phyloP scores from a whole-genome alignment of 2,329 filamentous ascomycete species.

The Mycocentrospora acerina region DNA sequence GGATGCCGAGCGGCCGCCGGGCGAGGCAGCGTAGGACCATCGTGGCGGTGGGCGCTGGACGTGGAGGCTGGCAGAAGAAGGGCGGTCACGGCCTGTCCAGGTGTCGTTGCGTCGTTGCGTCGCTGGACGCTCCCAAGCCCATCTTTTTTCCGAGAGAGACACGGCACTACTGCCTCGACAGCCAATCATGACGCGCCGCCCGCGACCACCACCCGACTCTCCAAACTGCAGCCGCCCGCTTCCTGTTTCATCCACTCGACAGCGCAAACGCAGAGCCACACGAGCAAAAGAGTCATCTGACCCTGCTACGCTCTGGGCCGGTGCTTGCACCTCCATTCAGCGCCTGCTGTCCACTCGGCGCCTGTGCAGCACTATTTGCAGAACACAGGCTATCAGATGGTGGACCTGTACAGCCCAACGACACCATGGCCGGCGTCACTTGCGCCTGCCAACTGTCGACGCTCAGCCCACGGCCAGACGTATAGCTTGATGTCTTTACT shows the following conservation, averaged over 20 bases:
- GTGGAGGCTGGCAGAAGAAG: conserved; percentile 9
- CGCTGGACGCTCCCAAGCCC: too few species aligned
- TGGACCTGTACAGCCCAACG: conserved; percentile 3
- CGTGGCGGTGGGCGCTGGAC: conserved; percentile 9
- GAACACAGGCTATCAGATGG: conserved; percentile 20
- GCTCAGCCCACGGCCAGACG: conserved; percentile 9
- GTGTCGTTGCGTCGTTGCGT: conserved; percentile 16
- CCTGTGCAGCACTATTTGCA: conserved; percentile 33
- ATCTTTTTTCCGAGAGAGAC: conserved; percentile 22
- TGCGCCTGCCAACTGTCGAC: conserved; percentile 8
- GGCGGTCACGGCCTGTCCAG: conserved; percentile 9
- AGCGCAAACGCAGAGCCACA: conserved; percentile 33
- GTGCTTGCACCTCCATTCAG: conserved; percentile 16
- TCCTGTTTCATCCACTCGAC: conserved; percentile 32
- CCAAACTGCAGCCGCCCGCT: conserved; percentile 34
- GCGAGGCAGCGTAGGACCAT: conserved; percentile 40
- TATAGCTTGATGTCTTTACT: conserved; percentile 21
- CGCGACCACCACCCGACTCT: conserved; percentile 11
- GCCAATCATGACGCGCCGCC: conserved; percentile 35
- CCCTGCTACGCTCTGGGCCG: conserved; percentile 25
- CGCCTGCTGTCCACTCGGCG: conserved; percentile 37
- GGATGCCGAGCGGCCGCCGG: conserved; percentile 31
- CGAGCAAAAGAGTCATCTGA: conserved; percentile 25
- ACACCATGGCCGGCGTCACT: conserved; percentile 13
- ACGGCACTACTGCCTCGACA: conserved; percentile 17